phyloP scores from a whole-genome alignment of 768 basidiomycete species.

The Kwoniella bestiolae region DNA sequence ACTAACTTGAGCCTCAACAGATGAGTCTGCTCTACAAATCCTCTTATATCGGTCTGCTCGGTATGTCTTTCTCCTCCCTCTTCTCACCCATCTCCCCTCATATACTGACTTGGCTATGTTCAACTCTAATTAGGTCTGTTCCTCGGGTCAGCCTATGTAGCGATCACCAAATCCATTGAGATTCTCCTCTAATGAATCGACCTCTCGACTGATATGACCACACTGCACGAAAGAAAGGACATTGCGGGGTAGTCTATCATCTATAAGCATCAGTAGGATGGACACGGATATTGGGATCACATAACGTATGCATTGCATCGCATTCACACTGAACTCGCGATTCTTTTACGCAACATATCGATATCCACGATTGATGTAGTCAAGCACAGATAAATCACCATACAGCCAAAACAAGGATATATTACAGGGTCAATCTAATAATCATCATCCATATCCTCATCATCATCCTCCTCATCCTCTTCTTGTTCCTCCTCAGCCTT shows the following conservation, averaged over 20 bases:
- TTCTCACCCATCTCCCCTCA: no score
- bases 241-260: no score
- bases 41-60: conserved; percentile 23
- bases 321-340: no score
- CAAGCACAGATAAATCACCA: background rate
- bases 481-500: conserved; percentile 57
- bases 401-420: background rate
- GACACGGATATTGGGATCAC: background rate
- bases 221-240: no score
- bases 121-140: conserved; percentile 17
- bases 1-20: conserved; percentile 12
- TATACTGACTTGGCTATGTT: background rate
- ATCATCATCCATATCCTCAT: conserved; percentile 22
- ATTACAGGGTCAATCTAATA: background rate
- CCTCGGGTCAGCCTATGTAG: conserved; percentile 13
- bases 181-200: background rate
- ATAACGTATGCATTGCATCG: background rate
- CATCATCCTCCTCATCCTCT: conserved; percentile 63
- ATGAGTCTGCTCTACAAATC: conserved; percentile 8
- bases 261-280: no score
- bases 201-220: background rate
- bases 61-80: conserved; percentile 15
- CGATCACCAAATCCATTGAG: conserved; percentile 7
- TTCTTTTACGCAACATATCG: no score
- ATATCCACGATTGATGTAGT: background rate